Base-by-base conservation (phyloP, 139 green algal genomes). In the Chlamydomonas urium region DNA sequence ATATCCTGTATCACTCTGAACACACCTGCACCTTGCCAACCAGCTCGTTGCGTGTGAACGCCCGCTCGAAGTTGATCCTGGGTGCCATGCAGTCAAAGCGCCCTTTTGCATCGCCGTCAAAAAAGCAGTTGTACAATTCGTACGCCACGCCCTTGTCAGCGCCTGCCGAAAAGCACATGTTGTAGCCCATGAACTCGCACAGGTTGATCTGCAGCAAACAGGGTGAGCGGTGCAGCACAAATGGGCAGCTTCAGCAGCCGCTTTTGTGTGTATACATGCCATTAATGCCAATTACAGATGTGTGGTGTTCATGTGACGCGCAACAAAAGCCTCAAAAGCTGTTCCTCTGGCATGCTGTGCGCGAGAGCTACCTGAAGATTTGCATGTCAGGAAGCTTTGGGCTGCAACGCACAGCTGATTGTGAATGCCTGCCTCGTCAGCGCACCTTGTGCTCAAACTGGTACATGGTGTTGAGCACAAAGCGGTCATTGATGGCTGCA, bases 91-190 rank as follows among this genome's bases (percentile, higher is more conserved):
- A 73, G 17, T 3, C 1, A 57, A 71, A 72, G n/a, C 28, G 26
- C 26, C 38, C 38, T 21, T 19, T 23, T 5, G 57, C 73, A 5
- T 63, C 38, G 0, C 35, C 32, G 10, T 58, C 66, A 37, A 79
- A 79, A 58, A 75, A 80, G 19, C 38, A 19, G 67, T 80, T 80
- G 74, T 80, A 80, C 67, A 75, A 59, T 59, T 73, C 32, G 47
- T 80, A 80, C 1, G 74, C 74, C 26, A 80, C 74, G 17, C 74
- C 74, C 66, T 80, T 80, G 61, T 80, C 74, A 4, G 74, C 74
- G 19, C 74, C 74, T 1, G 74, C 74, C 2, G 67, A 53, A 50
- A 75, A 80, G 24, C 74, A 57, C 0, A 21, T 33, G 60, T 80
- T 80, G 59, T 45, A 63, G 47, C 59, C 67, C 0, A 37, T 60